Evolutionary conservation across 2,329 filamentous ascomycete species (phyloP).

Genomic region (Curvularia lunata): DNA sequence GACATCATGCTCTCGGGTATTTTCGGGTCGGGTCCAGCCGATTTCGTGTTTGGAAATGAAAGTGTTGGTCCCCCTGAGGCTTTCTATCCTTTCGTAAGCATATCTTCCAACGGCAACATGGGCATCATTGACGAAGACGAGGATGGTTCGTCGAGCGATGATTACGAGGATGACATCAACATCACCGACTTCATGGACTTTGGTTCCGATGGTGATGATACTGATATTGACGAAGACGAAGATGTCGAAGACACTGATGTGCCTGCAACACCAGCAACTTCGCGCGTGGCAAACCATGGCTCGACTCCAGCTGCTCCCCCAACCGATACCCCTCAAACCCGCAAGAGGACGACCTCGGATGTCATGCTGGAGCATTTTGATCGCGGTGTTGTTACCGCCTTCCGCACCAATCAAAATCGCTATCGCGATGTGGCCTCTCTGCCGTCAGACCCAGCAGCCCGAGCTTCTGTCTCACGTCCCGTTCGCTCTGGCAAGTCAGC

Average conservation of each 20-base stretch:
- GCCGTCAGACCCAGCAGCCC: conserved; percentile 45
- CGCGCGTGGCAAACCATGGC: conserved; percentile 36
- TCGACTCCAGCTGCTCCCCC: conserved; percentile 41
- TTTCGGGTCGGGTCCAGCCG: conserved; percentile 54
- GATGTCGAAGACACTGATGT: conserved; percentile 44
- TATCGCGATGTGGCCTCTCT: conserved; percentile 48
- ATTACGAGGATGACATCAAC: conserved; percentile 60
- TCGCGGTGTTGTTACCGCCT: conserved; percentile 58
- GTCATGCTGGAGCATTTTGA: conserved; percentile 51
- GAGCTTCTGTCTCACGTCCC: conserved; percentile 45
- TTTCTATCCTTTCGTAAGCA: conserved; percentile 71
- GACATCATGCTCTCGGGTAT: conserved; percentile 82
- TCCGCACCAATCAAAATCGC: conserved; percentile 49
- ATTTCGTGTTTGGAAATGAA: conserved; percentile 61
- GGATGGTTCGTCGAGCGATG: conserved; percentile 63
- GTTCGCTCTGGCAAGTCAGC: conserved; percentile 49
- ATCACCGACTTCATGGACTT: conserved; percentile 51
- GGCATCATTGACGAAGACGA: conserved; percentile 63
- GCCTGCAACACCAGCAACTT: conserved; percentile 45
- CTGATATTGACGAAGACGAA: conserved; percentile 44
- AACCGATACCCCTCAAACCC: conserved; percentile 31
- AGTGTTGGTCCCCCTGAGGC: conserved; percentile 76
- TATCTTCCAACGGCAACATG: conserved; percentile 63
- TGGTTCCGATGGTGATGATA: conserved; percentile 43
- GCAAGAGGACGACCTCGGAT: conserved; percentile 42